Evolutionary conservation across 495 filamentous ascomycete genomes (phyloP), one percentile per base, ranked within the genome.

Genomic region (Lineolata rhizophorae): DNA sequence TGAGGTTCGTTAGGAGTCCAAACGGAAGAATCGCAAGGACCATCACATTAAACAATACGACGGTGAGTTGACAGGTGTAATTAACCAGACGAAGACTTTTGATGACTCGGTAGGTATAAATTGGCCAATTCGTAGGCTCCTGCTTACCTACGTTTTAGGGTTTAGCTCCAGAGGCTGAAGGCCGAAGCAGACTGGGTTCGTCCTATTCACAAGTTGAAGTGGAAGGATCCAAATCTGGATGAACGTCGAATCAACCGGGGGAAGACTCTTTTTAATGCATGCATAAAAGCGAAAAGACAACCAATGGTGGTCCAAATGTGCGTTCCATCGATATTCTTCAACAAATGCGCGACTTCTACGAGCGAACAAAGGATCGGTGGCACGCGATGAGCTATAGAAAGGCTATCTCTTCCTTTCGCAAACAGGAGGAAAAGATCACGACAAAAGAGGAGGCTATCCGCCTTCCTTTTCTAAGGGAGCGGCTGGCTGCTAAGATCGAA

Each of bases 401-500:
- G 47, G 82, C 70, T 3, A 79, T 91, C 37, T 49, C 60, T 25
- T 76, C 70, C 2, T 60, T 97, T 22, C 62, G 64, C 11, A 69
- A 64, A 17, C 79, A 91, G 36, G 44, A 52, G 0, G 56, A 51
- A 34, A 74, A 68, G 43, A 71, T 94, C 36, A 53, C 45, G 6
- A 81, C 72, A 9, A 64, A 61, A 29, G 57, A 69, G 18, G 64
- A 91, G 51, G 87, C 87, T 0, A 50, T 55, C 13, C 43, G 48
- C 4, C 63, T 94, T 2, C 67, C 73, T 1, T 65, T 65, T 34
- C 74, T 97, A 39, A 87, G 87, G 19, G 34, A 55, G 5, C 65
- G 80, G 8, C 49, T 97, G 11, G 87, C 87, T 0, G 58, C 62
- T 25, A 94, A 94, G 44, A 93, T 97, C 34, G 76, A 90, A 44